Base-by-base conservation (phyloP, 495 filamentous ascomycete species). In the Friedmanniomyces simplex region DNA sequence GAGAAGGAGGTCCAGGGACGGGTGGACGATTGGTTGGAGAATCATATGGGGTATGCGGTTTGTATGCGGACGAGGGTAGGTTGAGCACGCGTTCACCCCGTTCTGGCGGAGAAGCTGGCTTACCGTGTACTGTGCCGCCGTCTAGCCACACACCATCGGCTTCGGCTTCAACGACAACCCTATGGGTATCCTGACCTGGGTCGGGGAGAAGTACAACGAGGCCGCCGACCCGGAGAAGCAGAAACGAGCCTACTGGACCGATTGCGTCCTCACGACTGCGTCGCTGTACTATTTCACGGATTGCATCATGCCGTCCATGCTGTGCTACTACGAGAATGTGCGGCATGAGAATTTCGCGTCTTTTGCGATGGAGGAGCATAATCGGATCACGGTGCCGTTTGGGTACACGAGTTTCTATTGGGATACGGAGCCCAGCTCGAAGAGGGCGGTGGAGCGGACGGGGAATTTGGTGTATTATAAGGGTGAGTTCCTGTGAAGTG, bases 201-300 rank as follows among this genome's bases (percentile, higher is more conserved):
- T 66, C 4, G 63, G 63, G 14, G 63, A 66, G 39, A 66, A 67
- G 64, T 67, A 67, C 53, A 47, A 57, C 42, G 64, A 67, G 36
- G 48, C 61, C 4, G 56, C 63, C 13, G 51, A 58, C 28, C 63
- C 61, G 2, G 61, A 42, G 16, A 58, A 55, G 10, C 63, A 61
- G 20, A 54, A 53, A 6, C 22, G 37, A 22, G 22, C n/a, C 1
- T 14, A 52, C 5, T 63, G 46, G 48, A 56, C 52, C 11, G 25
- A 58, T 26, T 55, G 61, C 39, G 42, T 67, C 47, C 58, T 60
- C 28, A 57, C 64, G 3, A 65, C 64, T 11, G 21, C 57, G n/a
- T 62, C 22, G n/a, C 25, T 67, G 24, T 67, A 65, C 46, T 66
- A 57, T 55, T 65, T 67, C 59, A 62, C 54, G 22, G 36, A 52